These are phyloP conservation scores for Hypoxylon sp. DNA, from an alignment of 2,329 filamentous ascomycete genomes.

Conservation along the genomic window DNA sequence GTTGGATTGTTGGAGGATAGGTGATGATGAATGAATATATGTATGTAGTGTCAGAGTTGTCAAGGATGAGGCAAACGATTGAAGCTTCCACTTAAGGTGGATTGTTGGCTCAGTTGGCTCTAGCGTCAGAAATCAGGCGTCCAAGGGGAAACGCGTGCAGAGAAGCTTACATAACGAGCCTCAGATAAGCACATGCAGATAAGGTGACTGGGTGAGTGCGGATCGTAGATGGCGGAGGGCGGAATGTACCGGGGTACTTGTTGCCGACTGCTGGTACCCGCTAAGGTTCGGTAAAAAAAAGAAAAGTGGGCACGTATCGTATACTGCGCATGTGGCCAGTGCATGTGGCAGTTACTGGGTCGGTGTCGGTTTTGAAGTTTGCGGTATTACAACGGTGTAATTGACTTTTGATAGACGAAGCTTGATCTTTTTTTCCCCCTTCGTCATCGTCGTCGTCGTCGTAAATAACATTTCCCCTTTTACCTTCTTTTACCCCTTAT, in stretches of 20 bases:
- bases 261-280: constrained; percentile 2
- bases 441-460: constrained; percentile 21
- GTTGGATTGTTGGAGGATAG: constrained; percentile 24
- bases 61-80: constrained; percentile 17
- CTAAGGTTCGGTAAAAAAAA: constrained; percentile 22
- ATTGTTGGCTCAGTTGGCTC: constrained; percentile 14
- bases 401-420: constrained; percentile 39
- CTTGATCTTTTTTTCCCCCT: constrained; percentile 34
- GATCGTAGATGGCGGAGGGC: constrained; percentile 18
- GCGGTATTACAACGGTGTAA: constrained; percentile 40
- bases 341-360: constrained; percentile 35
- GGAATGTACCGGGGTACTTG: constrained; percentile 29
- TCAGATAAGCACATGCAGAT: not conserved
- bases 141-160: constrained; percentile 47
- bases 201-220: not conserved
- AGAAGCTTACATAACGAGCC: constrained; percentile 7
- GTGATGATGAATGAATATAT: constrained; percentile 5
- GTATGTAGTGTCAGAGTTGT: constrained; percentile 1
- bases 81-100: constrained; percentile 21
- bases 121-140: constrained; percentile 36
- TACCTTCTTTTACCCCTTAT: not conserved
- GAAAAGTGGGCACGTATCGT: constrained; percentile 19
- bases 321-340: constrained; percentile 39
- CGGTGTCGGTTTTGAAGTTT: constrained; percentile 30
- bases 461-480: constrained; percentile 14